Percentiles rank a stretch among this genome's conserved stretches.
phyloP scores from a whole-genome alignment of 1,139 yeast genomes.

The Blastobotrys ciferrii region DNA sequence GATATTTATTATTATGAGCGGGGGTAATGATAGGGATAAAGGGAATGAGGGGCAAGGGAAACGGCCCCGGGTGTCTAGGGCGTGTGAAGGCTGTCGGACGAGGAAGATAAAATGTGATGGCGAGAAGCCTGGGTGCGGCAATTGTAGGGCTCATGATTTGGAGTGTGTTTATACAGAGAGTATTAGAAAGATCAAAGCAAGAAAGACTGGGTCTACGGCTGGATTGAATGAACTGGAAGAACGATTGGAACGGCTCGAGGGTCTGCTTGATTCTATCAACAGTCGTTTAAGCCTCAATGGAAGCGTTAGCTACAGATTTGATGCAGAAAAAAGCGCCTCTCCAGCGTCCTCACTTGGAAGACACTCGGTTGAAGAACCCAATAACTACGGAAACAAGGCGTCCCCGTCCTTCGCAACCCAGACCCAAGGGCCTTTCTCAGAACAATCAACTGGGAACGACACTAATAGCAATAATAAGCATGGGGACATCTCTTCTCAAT shows the following conservation, averaged over 20 bases:
- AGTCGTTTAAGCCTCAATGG: not conserved
- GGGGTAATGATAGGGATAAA: too few species aligned
- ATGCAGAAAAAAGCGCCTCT: too few species aligned
- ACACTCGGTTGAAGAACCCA: too few species aligned
- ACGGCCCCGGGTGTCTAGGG: slow-evolving; percentile 75
- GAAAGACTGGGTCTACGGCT: not conserved
- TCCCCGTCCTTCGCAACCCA: too few species aligned
- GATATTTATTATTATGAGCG: too few species aligned
- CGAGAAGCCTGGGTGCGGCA: slow-evolving; percentile 48
- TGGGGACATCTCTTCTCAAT: too few species aligned
- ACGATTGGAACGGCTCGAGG: not conserved
- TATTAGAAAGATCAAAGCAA: not conserved
- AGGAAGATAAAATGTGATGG: slow-evolving; percentile 67
- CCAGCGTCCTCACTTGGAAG: too few species aligned
- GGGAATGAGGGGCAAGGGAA: slow-evolving; percentile 8
- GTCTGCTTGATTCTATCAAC: not conserved
- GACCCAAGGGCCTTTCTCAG: too few species aligned
- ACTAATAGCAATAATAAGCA: too few species aligned
- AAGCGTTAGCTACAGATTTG: too few species aligned
- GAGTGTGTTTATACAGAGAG: not conserved
- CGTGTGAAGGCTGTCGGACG: slow-evolving; percentile 74
- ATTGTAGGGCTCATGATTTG: not conserved
- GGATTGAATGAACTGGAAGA: not conserved
- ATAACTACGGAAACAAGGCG: too few species aligned
- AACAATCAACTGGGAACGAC: too few species aligned